Evolutionary conservation across 331 rosid species (phyloP).

Genomic region (Erythrophleum ivorense): DNA sequence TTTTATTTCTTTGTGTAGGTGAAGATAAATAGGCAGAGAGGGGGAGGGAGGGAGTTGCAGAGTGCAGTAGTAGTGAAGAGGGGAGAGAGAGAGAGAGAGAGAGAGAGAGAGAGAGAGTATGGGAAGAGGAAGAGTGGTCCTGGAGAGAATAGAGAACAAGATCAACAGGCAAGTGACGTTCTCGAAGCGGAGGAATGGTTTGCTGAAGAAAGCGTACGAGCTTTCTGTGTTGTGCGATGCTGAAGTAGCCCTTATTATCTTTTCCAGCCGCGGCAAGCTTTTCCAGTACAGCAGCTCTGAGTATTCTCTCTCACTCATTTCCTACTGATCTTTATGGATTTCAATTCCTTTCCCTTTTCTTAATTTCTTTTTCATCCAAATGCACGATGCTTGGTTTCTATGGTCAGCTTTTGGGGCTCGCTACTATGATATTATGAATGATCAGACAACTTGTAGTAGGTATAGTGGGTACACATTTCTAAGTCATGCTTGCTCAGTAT

Average conservation of each 20-base stretch:
- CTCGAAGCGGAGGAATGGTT: slow-evolving; percentile 54
- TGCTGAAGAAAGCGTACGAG: slow-evolving; percentile 60
- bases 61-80: not conserved
- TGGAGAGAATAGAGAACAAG: slow-evolving; percentile 64
- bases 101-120: not conserved
- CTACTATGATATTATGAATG: not conserved
- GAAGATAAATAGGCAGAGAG: slow-evolving; percentile 17
- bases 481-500: not conserved
- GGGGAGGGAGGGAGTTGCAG: not conserved
- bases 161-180: slow-evolving; percentile 55
- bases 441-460: not conserved
- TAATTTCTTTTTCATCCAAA: not conserved
- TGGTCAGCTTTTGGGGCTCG: not conserved
- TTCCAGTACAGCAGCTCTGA: slow-evolving; percentile 55
- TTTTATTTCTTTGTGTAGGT: not conserved
- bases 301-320: slow-evolving; percentile 15
- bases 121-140: slow-evolving; percentile 60
- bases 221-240: slow-evolving; percentile 57
- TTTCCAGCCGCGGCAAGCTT: slow-evolving; percentile 59
- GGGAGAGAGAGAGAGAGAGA: not conserved
- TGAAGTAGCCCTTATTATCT: slow-evolving; percentile 50
- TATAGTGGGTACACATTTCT: not conserved
- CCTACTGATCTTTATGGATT: not conserved
- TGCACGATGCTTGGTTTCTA: not conserved
- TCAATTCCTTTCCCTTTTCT: not conserved